Evolutionary conservation across 768 basidiomycete genomes (phyloP), one percentile per base, ranked within the genome.

Genomic region (Pleurotus citrinopileatus): DNA sequence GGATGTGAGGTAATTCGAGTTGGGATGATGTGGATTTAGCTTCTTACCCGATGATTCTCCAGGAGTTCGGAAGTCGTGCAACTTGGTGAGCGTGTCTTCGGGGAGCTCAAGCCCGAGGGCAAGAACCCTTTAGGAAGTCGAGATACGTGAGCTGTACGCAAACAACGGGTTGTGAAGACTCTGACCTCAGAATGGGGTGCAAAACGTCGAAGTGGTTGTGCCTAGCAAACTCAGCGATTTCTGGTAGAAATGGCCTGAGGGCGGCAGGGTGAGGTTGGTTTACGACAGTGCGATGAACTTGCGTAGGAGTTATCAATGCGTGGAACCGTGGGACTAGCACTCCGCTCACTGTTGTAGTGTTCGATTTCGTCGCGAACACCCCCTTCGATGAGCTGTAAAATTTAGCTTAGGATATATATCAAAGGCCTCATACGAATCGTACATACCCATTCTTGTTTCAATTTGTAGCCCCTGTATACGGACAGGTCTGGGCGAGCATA

Each of bases 391-490:
- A 72, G 67, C 76, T 78, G 36, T 4, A n/a, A 44, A 2, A 32
- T 32, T n/a, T n/a, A n/a, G n/a, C n/a, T n/a, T n/a, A n/a, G n/a
- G n/a, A n/a, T n/a, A n/a, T n/a, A n/a, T n/a, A n/a, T n/a, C n/a
- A n/a, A n/a, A n/a, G 29, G 37, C 36, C 13, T 13, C 10, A 12
- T 8, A 23, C 4, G 7, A 17, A 17, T 22, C 34, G 17, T 0
- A 2, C 62, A n/a, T 53, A 80, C 79, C 77, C 75, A 82, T 54
- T 78, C 78, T 42, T 74, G 70, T 4, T 75, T 69, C 4, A 67
- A 67, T 59, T 83, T 83, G 59, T 83, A 83, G 1, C 81, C 81
- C 57, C 78, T 74, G 58, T 73, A 81, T 2, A 76, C 73, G 6
- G 77, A 77, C 0, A 68, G 72, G 22, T 75, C 67, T 53, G 74